Evolutionary conservation across 345 rosid species (phyloP), one percentile per base, ranked within the genome.

Genomic region (Rhizophora apiculata): DNA sequence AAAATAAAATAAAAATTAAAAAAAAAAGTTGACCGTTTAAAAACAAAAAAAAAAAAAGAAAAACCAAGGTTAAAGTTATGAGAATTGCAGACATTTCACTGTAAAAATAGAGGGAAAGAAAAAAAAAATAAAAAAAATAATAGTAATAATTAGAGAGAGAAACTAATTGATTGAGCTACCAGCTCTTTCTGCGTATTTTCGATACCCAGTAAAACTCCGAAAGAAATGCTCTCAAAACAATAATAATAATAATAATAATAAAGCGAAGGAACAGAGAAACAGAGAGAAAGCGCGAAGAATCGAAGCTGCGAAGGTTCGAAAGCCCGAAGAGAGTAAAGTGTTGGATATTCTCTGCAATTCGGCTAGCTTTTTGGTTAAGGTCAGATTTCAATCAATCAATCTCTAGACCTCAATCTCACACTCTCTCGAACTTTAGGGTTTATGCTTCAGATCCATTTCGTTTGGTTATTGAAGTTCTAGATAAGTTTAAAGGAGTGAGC

Each of bases 371-470:
- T 43, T 43, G 24, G 59, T 72, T 62, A 37, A 83, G 84, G 83
- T 84, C 57, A 71, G 84, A 70, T 56, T 78, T 82, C 74, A 75
- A 74, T 78, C 74, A 72, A 72, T 77, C 80, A 75, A 77, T 79
- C 76, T 73, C 62, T 65, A n/a, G 46, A 67, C 77, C 69, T 79
- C 72, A 63, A 65, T 61, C 68, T 55, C n/a, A 54, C 74, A 73
- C 81, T 81, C 64, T 58, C 72, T 80, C 63, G 60, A 69, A 85
- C 66, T 70, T 56, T 88, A 83, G 90, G 96, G 88, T 85, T 89
- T 88, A 69, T 65, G 64, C 70, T 80, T 69, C 43, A 64, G 51
- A 71, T 76, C 61, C 74, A 59, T 77, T 79, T 64, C 37, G 73
- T 30, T 64, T 62, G 36, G 39, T 34, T 63, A 43, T 22, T 51